These are phyloP conservation scores for Pseudocercospora vitis DNA, from an alignment of 2,329 filamentous ascomycete species.

Conservation along the genomic window DNA sequence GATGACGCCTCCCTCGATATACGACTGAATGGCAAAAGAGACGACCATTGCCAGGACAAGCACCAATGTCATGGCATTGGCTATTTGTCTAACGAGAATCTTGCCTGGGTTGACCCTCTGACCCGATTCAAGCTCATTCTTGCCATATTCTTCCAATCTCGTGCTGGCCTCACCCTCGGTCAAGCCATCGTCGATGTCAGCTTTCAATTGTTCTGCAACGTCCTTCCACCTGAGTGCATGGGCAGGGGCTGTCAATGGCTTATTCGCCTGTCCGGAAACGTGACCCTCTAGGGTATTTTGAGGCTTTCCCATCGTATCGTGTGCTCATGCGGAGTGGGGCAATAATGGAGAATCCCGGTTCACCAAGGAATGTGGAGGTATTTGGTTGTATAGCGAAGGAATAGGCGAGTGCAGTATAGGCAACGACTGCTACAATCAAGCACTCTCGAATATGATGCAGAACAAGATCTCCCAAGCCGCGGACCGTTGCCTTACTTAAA, in stretches of 20 bases:
- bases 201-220: slow-evolving; percentile 58
- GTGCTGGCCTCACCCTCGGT: slow-evolving; percentile 59
- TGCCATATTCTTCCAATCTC: slow-evolving; percentile 61
- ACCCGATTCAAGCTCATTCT: slow-evolving; percentile 69
- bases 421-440: slow-evolving; percentile 6
- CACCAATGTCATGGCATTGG: slow-evolving; percentile 74
- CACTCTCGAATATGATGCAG: slow-evolving; percentile 12
- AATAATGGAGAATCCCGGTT: slow-evolving; percentile 1
- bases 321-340: slow-evolving; percentile 6
- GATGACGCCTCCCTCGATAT: slow-evolving; percentile 52
- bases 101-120: slow-evolving; percentile 68
- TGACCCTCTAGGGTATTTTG: slow-evolving; percentile 26
- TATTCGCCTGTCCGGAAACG: slow-evolving; percentile 42
- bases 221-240: slow-evolving; percentile 59
- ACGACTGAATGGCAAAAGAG: slow-evolving; percentile 49
- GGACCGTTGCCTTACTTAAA: slow-evolving; percentile 18
- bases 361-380: slow-evolving; percentile 12
- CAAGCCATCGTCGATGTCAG: slow-evolving; percentile 67
- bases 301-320: slow-evolving; percentile 20
- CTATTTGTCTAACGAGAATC: slow-evolving; percentile 69
- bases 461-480: slow-evolving; percentile 8
- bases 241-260: slow-evolving; percentile 60
- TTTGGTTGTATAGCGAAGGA: slow-evolving; percentile 11
- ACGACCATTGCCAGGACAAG: slow-evolving; percentile 52
- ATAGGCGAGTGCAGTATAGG: slow-evolving; percentile 12